These are phyloP conservation scores for Pyrenula aspistea DNA, from an alignment of 495 filamentous ascomycete species.

Conservation along the genomic window DNA sequence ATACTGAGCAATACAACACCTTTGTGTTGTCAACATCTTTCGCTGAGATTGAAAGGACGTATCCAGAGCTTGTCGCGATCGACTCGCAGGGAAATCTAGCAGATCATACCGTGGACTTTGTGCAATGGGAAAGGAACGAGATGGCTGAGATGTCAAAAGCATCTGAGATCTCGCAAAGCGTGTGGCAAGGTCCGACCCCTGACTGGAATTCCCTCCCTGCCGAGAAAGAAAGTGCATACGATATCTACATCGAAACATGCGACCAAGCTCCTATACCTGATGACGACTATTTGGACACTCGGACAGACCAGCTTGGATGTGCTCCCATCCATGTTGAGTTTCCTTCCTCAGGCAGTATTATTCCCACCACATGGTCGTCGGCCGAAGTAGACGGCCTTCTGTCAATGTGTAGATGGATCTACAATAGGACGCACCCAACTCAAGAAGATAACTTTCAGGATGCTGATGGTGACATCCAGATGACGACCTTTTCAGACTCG, in stretches of 20 bases:
- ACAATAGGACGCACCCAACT: conserved; percentile 56
- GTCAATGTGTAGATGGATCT: conserved; percentile 80
- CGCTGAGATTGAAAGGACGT: conserved; percentile 56
- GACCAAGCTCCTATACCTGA: conserved; percentile 64
- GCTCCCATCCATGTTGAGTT: conserved; percentile 59
- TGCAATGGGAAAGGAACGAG: conserved; percentile 76
- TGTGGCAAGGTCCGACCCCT: conserved; percentile 83
- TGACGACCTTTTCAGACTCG: conserved; percentile 20
- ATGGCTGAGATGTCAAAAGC: conserved; percentile 90
- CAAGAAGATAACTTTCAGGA: conserved; percentile 31
- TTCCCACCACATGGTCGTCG: conserved; percentile 67
- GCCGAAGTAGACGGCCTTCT: conserved; percentile 72
- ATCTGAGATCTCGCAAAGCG: conserved; percentile 76
- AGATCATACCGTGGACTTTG: conserved; percentile 77
- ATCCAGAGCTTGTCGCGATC: conserved; percentile 58
- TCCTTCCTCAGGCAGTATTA: conserved; percentile 82
- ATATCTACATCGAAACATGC: conserved; percentile 75
- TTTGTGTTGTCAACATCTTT: conserved; percentile 72
- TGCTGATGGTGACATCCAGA: conserved; percentile 44
- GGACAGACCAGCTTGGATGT: conserved; percentile 44
- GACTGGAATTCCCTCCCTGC: conserved; percentile 37
- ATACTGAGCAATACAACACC: conserved; percentile 63
- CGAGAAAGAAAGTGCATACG: conserved; percentile 30
- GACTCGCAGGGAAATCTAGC: conserved; percentile 63
- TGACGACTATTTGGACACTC: conserved; percentile 37